A percentile compares a stretch with the other conserved stretches of the same genome.
Evolutionary conservation across 768 basidiomycete species (phyloP).

Genomic region (Amanita pallidorosea): DNA sequence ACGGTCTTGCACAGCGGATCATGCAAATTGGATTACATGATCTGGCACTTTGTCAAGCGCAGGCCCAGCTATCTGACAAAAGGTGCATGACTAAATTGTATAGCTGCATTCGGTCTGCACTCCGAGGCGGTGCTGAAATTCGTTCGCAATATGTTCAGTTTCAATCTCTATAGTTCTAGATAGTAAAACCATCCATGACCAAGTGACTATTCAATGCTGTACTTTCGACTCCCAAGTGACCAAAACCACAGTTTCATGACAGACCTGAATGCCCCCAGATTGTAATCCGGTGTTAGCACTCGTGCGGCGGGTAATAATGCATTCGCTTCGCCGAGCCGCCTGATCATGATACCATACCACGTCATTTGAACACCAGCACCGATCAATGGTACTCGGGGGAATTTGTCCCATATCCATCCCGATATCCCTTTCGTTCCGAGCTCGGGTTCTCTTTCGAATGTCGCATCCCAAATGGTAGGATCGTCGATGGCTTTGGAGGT

Average conservation of each 20-base stretch:
- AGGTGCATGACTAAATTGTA: too few relatives aligned
- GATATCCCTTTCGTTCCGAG: constrained; percentile 13
- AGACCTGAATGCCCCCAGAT: constrained; percentile 23
- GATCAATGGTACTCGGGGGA: constrained; percentile 45
- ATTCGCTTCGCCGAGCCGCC: constrained; percentile 27
- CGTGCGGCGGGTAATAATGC: constrained; percentile 4
- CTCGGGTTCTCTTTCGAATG: constrained; percentile 30
- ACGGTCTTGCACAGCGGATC: too few relatives aligned
- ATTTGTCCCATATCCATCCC: constrained; percentile 16
- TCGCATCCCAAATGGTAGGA: constrained; percentile 13
- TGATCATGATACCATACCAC: constrained; percentile 59
- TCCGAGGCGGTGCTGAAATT: too few relatives aligned
- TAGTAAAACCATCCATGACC: too few relatives aligned
- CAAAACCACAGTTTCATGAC: constrained; percentile 40
- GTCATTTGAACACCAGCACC: constrained; percentile 55
- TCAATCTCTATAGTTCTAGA: too few relatives aligned
- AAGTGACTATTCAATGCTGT: not conserved
- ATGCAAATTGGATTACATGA: too few relatives aligned
- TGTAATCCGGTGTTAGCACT: constrained; percentile 13
- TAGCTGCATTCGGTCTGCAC: too few relatives aligned
- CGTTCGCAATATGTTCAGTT: too few relatives aligned
- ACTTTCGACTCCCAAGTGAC: constrained; percentile 9
- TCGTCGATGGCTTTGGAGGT: constrained; percentile 8
- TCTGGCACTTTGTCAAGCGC: too few relatives aligned
- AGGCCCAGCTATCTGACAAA: too few relatives aligned